Conservation (phyloP, 2,329 filamentous ascomycete genomes). For the Monosporascus sp. region DNA sequence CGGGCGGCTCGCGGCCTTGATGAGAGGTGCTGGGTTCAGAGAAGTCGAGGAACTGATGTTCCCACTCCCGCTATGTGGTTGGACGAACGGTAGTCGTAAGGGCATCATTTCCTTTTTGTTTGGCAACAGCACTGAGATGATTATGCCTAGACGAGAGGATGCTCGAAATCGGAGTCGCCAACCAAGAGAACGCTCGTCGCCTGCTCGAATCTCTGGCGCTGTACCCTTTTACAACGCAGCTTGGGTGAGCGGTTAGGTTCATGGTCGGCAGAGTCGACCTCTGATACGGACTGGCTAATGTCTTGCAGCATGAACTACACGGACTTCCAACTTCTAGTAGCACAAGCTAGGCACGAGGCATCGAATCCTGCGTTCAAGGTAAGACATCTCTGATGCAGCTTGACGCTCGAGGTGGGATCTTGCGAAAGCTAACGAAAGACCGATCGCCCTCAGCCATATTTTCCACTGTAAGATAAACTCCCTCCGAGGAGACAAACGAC, state of each 20-base stretch:
- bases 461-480: conserved; percentile 47
- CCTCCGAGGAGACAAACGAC: neutral
- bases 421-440: conserved; percentile 12
- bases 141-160: conserved; percentile 42
- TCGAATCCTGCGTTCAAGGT: conserved; percentile 53
- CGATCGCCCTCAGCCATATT: conserved; percentile 46
- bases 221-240: conserved; percentile 50
- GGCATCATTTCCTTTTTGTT: neutral
- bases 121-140: conserved; percentile 10
- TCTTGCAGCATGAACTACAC: conserved; percentile 48
- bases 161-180: conserved; percentile 46
- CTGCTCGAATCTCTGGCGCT: conserved; percentile 50
- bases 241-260: conserved; percentile 33
- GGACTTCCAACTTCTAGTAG: conserved; percentile 53
- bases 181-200: conserved; percentile 49
- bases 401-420: neutral
- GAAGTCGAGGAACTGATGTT: conserved; percentile 61
- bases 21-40: conserved; percentile 59
- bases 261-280: neutral
- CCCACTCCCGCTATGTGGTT: conserved; percentile 63
- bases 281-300: conserved; percentile 6
- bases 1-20: conserved; percentile 52
- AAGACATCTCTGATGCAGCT: conserved; percentile 13
- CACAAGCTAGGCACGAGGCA: conserved; percentile 42
- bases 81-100: conserved; percentile 55